Evolutionary conservation across 116 monocot species (phyloP), one percentile per base, ranked within the genome.

Genomic region (Posidonia oceanica): DNA sequence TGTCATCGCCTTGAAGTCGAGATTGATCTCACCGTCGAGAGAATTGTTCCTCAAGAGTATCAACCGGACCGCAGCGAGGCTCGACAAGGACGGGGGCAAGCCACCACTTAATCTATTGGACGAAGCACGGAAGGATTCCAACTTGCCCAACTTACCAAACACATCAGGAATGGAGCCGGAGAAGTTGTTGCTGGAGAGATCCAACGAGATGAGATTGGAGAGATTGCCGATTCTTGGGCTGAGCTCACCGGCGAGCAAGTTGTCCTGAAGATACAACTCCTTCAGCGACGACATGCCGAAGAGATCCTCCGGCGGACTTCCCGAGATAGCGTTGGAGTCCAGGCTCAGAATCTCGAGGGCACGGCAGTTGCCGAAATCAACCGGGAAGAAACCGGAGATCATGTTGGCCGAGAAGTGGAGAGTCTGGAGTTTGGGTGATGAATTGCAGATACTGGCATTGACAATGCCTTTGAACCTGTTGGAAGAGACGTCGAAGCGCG

Each of bases 11-110:
- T 75, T 53, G 74, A 86, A 95, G 64, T 91, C 77, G 21, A 91
- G 74, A 75, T 36, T 61, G 56, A 91, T 86, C 4, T 58, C 54
- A 38, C 91, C 91, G 39, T 53, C 70, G 52, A 91, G 57, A 8
- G 84, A 88, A 60, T 96, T 96, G 81, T 85, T 91, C 63, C 83
- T 71, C 38, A 96, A 64, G 55, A 77, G 82, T n/a, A 96, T 73
- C 18, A 82, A 52, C 56, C 40, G 67, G 8, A 96, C 72, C 2
- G 77, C 23, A 8, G 80, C 66, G 57, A 83, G 75, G 54, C 69
- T 83, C 5, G 86, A 88, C 22, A 91, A 55, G 16, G 88, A 91
- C 44, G 81, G 29, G 36, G 91, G 91, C 40, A 91, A 66, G 15
- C 1, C 38, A 21, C 91, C 95, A 1, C 17, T 38, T 70, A 94